Evolutionary conservation across 2,329 filamentous ascomycete genomes (phyloP).

Genomic region (Xylariaceae sp.): DNA sequence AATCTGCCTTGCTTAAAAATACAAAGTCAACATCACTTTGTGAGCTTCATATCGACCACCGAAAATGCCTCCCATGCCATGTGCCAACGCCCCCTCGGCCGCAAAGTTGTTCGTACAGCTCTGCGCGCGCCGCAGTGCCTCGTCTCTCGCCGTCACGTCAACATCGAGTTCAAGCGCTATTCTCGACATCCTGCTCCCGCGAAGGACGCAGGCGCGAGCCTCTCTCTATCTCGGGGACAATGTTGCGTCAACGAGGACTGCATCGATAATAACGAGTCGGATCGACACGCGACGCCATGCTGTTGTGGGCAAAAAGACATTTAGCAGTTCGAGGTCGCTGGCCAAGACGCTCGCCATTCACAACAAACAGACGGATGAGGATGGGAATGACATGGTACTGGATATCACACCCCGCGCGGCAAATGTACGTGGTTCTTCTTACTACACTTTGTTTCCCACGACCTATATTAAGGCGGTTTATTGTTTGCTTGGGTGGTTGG

Average conservation of each 20-base stretch:
- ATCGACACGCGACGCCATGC: not conserved
- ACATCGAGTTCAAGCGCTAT: conserved; percentile 36
- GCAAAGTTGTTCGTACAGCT: conserved; percentile 45
- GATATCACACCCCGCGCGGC: conserved; percentile 85
- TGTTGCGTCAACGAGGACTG: not conserved
- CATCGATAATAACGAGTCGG: conserved; percentile 19
- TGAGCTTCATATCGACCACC: not conserved
- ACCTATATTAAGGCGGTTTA: no score
- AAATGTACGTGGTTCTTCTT: conserved; percentile 61
- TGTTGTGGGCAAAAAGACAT: not conserved
- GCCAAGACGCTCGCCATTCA: conserved; percentile 57
- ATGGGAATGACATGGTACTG: conserved; percentile 83
- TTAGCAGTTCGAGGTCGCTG: conserved; percentile 16
- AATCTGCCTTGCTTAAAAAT: conserved; percentile 36
- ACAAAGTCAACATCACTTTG: not conserved
- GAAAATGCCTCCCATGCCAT: conserved; percentile 41
- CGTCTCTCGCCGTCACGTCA: conserved; percentile 22
- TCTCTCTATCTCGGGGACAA: conserved; percentile 31
- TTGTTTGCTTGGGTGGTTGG: no score
- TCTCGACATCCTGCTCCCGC: conserved; percentile 46
- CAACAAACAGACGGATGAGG: conserved; percentile 81
- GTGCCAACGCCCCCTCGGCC: conserved; percentile 45
- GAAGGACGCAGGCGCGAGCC: conserved; percentile 32
- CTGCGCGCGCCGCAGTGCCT: conserved; percentile 30
- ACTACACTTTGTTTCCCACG: not conserved